phyloP scores from a whole-genome alignment of 1,284 basidiomycete genomes.

The Cutaneotrichosporon sp. region DNA sequence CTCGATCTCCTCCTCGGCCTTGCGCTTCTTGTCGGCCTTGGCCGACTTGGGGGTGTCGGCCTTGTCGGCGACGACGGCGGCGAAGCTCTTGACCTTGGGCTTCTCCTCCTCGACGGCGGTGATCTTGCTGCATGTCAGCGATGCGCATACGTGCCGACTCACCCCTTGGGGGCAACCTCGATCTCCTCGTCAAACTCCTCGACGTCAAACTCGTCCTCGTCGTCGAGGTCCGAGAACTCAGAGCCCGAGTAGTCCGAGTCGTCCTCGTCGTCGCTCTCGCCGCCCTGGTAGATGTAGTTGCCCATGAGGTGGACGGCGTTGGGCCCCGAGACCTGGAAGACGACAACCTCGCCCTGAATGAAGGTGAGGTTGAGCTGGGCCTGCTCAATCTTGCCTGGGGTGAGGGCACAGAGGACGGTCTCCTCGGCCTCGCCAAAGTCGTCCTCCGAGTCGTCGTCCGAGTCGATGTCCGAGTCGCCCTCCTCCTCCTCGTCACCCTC shows the following conservation, averaged over 20 bases:
- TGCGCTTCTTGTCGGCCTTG: slow-evolving; percentile 22
- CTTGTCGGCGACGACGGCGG: slow-evolving; percentile 12
- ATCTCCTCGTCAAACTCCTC: slow-evolving; percentile 58
- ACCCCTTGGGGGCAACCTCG: slow-evolving; percentile 33
- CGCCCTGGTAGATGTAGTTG: slow-evolving; percentile 71
- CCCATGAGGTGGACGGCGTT: slow-evolving; percentile 84
- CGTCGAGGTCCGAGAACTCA: slow-evolving; percentile 51
- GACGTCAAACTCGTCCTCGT: slow-evolving; percentile 57
- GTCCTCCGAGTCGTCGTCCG: slow-evolving; percentile 55
- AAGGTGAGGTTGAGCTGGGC: slow-evolving; percentile 73
- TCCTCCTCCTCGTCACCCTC: slow-evolving; percentile 54
- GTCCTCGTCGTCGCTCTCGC: slow-evolving; percentile 50
- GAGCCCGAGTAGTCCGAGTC: slow-evolving; percentile 55
- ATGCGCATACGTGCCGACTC: no score
- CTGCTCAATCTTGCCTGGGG: slow-evolving; percentile 69
- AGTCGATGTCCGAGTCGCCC: slow-evolving; percentile 34
- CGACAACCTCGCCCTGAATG: slow-evolving; percentile 67
- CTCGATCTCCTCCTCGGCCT: slow-evolving; percentile 26
- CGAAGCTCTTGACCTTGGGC: slow-evolving; percentile 1
- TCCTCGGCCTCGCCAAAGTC: slow-evolving; percentile 49
- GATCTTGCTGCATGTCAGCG: slow-evolving; percentile 35
- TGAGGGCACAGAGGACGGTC: slow-evolving; percentile 58
- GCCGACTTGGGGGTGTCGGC: slow-evolving; percentile 16
- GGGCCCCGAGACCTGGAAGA: slow-evolving; percentile 70
- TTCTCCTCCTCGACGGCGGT: slow-evolving; percentile 40